Base-by-base conservation (phyloP, 2,329 filamentous ascomycete species). In the Lachnellula willkommii region DNA sequence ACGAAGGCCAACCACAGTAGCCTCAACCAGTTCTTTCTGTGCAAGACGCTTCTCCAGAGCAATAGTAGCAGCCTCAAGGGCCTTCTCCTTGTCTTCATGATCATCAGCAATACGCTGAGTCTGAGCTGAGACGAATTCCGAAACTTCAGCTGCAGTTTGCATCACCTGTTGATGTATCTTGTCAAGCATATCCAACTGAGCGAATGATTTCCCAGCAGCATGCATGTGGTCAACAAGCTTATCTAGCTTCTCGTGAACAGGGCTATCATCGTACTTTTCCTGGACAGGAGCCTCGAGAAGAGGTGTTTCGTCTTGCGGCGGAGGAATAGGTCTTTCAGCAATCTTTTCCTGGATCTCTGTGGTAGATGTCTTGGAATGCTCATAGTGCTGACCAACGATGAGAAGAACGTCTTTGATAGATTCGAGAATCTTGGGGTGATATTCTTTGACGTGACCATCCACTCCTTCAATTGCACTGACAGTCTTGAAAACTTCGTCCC, bases 161-260 rank as follows among this genome's bases (percentile, higher is more conserved):
- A 90, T 83, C 55, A 99, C 90, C 63, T 95, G 89, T 61, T 88
- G 81, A 66, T 96, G 90, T 50, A 97, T 94, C 70, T 91, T 83
- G 63, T 96, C 90, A 5, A 99, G 80, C 24, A 89, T 89, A 60
- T 88, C 87, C 47, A 96, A 81, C 63, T 92, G 89, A 5, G 80
- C 78, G 37, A 90, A 82, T 1, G 88, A 84, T 67, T 90, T 85
- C 51, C 81, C 81, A 0, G 89, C 81, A 20, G 82, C 79, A 26
- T 83, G 78, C 35, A 81, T 83, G 66, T 89, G 83, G 50, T 81
- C 81, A 42, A 90, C 76, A 4, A 88, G 72, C 60, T 73, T 75
- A 59, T 81, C 73, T 4, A 78, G 64, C 62, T 84, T 83, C 56
- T 85, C 80, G 5, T 84, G 80, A 11, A 87, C 73, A 4, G 73